A percentile compares a stretch with the other conserved stretches of the same genome.
phyloP scores from a whole-genome alignment of 73 alveolate genomes.

The Stentor roeselii region DNA sequence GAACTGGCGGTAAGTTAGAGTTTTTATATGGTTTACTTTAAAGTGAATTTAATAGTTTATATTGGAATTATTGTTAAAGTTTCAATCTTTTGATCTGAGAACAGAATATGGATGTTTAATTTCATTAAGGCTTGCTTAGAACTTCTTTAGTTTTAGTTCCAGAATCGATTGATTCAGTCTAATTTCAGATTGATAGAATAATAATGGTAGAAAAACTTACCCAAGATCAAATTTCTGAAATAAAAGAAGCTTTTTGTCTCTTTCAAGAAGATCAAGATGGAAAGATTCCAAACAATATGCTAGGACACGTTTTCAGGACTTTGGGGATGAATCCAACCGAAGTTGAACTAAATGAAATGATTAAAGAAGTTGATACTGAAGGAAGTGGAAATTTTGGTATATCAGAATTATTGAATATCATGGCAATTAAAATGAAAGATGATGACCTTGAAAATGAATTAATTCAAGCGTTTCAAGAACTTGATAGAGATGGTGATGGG shows the following conservation, averaged over 20 bases:
- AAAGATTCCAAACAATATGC: constrained; percentile 54
- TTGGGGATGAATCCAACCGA: constrained; percentile 73
- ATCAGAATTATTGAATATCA: constrained; percentile 65
- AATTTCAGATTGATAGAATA: too few species aligned
- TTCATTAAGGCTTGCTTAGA: too few species aligned
- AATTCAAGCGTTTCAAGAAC: background rate
- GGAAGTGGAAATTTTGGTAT: constrained; percentile 68
- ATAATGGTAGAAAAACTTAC: background rate
- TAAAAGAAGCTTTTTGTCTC: constrained; percentile 65
- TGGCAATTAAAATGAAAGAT: constrained; percentile 17
- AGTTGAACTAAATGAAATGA: constrained; percentile 62
- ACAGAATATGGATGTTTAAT: too few species aligned
- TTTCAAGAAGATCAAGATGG: constrained; percentile 82
- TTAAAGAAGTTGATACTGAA: constrained; percentile 64
- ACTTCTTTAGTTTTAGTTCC: too few species aligned
- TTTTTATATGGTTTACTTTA: too few species aligned
- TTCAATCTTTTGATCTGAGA: too few species aligned
- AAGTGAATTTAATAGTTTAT: too few species aligned
- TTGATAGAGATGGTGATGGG: constrained; percentile 7
- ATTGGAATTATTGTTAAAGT: too few species aligned
- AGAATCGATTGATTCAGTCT: too few species aligned
- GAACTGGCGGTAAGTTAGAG: too few species aligned
- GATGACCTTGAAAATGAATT: background rate
- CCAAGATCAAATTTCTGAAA: constrained; percentile 48
- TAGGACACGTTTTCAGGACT: constrained; percentile 67